These are phyloP conservation scores for Mortierella alpina DNA, from an alignment of 192 early-diverging fungal genomes.

Conservation along the genomic window DNA sequence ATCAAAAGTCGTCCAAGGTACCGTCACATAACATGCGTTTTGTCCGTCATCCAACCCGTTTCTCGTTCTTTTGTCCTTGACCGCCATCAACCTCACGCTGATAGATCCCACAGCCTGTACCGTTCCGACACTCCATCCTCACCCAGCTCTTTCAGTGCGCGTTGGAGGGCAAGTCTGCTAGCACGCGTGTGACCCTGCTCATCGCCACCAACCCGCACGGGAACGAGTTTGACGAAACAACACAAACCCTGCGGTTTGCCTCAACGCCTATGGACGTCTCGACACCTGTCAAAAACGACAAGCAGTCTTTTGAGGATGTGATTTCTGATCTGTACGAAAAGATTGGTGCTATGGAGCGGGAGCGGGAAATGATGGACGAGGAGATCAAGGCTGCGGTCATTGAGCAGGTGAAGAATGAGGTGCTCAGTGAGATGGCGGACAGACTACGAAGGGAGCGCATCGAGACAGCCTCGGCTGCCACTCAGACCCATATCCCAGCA, in stretches of 20 bases:
- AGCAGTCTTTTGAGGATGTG: not conserved
- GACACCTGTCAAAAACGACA: not conserved
- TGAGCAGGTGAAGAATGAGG: too few species aligned
- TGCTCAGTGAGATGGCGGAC: too few species aligned
- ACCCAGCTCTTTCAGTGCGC: conserved; percentile 74
- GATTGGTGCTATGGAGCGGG: not conserved
- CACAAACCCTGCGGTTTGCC: conserved; percentile 71
- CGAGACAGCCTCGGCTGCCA: too few species aligned
- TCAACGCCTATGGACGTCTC: conserved; percentile 69
- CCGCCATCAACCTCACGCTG: not conserved
- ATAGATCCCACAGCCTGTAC: conserved; percentile 60
- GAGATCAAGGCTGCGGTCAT: too few species aligned
- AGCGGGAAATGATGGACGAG: not conserved
- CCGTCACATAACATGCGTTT: too few species aligned
- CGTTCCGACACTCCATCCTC: conserved; percentile 76
- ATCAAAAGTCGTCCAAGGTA: conserved; percentile 55
- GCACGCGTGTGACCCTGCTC: conserved; percentile 58
- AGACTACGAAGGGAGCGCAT: too few species aligned
- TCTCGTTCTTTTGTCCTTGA: not conserved
- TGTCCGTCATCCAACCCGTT: not conserved
- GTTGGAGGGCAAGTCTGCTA: conserved; percentile 59
- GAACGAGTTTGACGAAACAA: conserved; percentile 64
- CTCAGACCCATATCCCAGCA: too few species aligned
- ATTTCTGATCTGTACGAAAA: not conserved
- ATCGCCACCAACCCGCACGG: conserved; percentile 73